Conservation (phyloP, 176 grass and related monocot species). For the Carex littledalei region DNA sequence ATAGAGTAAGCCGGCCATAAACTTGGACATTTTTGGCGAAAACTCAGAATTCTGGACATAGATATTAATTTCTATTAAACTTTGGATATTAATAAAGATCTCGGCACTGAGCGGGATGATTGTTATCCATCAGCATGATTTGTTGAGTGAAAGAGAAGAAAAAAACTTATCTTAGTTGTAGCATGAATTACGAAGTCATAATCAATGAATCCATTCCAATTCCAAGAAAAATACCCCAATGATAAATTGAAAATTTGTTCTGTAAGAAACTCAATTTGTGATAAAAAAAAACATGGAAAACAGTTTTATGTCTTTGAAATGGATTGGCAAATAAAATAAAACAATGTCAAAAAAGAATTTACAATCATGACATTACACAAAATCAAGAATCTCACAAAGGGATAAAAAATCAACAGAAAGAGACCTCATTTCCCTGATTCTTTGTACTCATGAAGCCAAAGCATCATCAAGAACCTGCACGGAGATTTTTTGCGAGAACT, state of each 20-base stretch:
- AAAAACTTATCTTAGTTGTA: neutral
- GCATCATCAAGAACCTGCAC: neutral
- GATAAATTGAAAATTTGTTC: neutral
- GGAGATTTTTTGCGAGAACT: slow-evolving; percentile 13
- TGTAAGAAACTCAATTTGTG: neutral
- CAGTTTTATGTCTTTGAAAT: neutral
- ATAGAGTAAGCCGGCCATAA: too few relatives aligned
- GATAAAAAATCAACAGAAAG: neutral
- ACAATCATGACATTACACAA: neutral
- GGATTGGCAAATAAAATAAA: neutral
- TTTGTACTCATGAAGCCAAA: slow-evolving; percentile 10
- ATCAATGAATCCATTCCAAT: neutral
- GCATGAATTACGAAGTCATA: neutral
- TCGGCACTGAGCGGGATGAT: too few relatives aligned
- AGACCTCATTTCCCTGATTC: neutral
- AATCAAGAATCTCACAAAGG: neutral
- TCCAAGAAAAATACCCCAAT: neutral
- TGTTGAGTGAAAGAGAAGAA: neutral
- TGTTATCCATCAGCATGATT: neutral
- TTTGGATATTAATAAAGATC: too few relatives aligned
- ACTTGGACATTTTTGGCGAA: too few relatives aligned
- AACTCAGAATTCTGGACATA: too few relatives aligned
- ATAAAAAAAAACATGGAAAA: neutral
- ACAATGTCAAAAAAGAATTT: neutral
- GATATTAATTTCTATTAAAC: too few relatives aligned